phyloP scores from a whole-genome alignment of 495 filamentous ascomycete species.

The Aspergillus mulundensis region DNA sequence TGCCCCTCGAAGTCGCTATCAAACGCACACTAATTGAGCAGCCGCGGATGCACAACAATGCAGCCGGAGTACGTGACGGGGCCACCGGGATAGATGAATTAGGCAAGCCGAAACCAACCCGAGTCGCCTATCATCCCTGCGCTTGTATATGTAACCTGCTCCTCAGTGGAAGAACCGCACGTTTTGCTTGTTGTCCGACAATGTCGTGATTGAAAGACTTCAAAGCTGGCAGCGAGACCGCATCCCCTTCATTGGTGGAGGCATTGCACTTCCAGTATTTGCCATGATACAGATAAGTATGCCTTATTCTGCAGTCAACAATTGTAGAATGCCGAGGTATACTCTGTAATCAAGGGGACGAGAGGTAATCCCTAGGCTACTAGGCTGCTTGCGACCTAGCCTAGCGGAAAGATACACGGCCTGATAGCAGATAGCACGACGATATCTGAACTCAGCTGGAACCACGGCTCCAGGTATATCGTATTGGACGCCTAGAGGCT shows the following conservation, averaged over 20 bases:
- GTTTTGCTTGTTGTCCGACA: too few relatives aligned
- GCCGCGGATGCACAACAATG: neutral
- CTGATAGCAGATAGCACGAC: neutral
- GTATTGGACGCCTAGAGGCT: neutral
- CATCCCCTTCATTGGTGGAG: too few relatives aligned
- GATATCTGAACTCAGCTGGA: neutral
- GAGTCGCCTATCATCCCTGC: neutral
- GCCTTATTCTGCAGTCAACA: too few relatives aligned
- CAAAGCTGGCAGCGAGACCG: too few relatives aligned
- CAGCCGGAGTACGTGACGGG: neutral
- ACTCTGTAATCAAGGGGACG: neutral
- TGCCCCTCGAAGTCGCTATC: neutral
- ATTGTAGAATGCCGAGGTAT: neutral
- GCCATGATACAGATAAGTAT: too few relatives aligned
- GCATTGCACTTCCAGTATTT: too few relatives aligned
- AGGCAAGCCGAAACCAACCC: slow-evolving; percentile 17
- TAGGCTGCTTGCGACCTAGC: neutral
- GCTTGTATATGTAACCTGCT: neutral
- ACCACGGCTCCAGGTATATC: neutral
- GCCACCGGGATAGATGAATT: slow-evolving; percentile 15
- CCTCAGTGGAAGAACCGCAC: neutral
- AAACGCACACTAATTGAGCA: neutral
- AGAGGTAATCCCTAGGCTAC: neutral
- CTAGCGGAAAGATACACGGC: neutral
- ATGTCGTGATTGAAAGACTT: too few relatives aligned